Conservation (phyloP, 768 basidiomycete species). For the Coprinopsis cinerea region DNA sequence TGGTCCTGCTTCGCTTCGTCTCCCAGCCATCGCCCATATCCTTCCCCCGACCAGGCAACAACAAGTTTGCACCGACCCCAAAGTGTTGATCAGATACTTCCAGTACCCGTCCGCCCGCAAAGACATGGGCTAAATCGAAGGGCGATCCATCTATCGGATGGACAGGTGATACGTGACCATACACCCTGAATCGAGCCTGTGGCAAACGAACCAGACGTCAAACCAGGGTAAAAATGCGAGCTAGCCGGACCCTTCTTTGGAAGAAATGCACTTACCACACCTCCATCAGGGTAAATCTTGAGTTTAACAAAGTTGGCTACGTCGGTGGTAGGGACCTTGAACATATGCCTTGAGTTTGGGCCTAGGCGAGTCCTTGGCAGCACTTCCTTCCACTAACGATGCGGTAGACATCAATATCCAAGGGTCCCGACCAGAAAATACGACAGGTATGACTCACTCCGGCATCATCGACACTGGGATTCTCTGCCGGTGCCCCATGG, state of each 20-base stretch:
- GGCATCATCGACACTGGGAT: slow-evolving; percentile 41
- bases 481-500: slow-evolving; percentile 34
- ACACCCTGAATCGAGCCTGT: slow-evolving; percentile 91
- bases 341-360: slow-evolving; percentile 85
- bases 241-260: no score
- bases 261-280: slow-evolving; percentile 80
- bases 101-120: slow-evolving; percentile 81
- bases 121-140: slow-evolving; percentile 88
- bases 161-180: slow-evolving; percentile 70
- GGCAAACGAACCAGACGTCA: slow-evolving; percentile 10
- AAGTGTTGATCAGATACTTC: slow-evolving; percentile 93
- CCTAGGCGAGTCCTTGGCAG: slow-evolving; percentile 73
- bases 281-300: slow-evolving; percentile 95
- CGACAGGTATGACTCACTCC: slow-evolving; percentile 37
- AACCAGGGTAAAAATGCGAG: slow-evolving; percentile 9
- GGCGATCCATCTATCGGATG: slow-evolving; percentile 42
- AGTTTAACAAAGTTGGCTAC: slow-evolving; percentile 79
- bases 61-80: slow-evolving; percentile 84
- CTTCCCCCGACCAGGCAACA: slow-evolving; percentile 86
- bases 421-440: not conserved
- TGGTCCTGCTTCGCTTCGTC: slow-evolving; percentile 78
- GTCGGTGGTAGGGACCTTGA: slow-evolving; percentile 54
- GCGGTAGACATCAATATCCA: slow-evolving; percentile 9
- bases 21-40: slow-evolving; percentile 99
- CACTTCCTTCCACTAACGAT: slow-evolving; percentile 71